Evolutionary conservation across 129 eudicot species (phyloP).

Genomic region (Oenanthe sinensis): DNA sequence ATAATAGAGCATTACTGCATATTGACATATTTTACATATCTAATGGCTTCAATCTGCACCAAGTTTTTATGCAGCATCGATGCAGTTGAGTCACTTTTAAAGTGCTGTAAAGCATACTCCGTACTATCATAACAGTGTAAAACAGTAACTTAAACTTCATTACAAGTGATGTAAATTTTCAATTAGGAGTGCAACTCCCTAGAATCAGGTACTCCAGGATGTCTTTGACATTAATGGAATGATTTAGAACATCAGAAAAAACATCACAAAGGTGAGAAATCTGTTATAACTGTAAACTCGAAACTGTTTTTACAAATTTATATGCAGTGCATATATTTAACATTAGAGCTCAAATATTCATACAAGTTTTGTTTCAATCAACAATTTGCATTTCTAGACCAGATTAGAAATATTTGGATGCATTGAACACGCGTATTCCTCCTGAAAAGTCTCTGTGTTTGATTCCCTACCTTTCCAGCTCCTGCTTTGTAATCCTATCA

Average conservation of each 20-base stretch:
- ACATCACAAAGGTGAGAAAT: not conserved
- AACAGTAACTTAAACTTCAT: not conserved
- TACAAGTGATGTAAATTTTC: too few species aligned
- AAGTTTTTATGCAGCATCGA: not conserved
- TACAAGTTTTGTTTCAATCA: not conserved
- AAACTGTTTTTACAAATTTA: not conserved
- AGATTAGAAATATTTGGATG: not conserved
- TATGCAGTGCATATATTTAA: not conserved
- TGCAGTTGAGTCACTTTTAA: not conserved
- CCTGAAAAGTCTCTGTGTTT: not conserved
- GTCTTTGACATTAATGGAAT: not conserved
- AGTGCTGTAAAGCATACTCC: not conserved
- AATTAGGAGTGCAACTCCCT: not conserved
- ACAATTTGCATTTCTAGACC: not conserved
- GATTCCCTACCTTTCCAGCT: not conserved
- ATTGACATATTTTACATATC: not conserved
- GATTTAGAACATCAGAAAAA: not conserved
- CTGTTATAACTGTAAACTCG: not conserved
- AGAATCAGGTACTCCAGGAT: not conserved
- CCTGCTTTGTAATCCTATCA: not conserved
- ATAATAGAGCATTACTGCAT: not conserved
- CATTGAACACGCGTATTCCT: not conserved
- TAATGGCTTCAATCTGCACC: not conserved
- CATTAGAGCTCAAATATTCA: not conserved
- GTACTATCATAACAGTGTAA: not conserved